Evolutionary conservation across 805 yeast genomes (phyloP).

Genomic region (Saccharomycopsis selenospora): DNA sequence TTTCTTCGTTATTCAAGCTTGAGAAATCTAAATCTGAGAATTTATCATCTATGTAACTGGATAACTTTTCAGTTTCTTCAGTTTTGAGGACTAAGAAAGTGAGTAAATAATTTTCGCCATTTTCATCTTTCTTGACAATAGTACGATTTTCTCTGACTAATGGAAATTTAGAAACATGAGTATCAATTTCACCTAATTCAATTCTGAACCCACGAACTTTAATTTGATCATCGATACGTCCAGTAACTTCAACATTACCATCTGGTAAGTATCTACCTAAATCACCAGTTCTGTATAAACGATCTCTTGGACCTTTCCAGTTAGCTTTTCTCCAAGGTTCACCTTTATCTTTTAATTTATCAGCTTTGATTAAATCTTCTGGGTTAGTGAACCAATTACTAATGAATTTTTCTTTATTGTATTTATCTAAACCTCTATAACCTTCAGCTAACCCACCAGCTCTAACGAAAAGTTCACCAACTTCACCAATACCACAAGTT

Average conservation of each 20-base stretch:
- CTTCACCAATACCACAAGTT: conserved; percentile 97
- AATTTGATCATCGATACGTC: conserved; percentile 98
- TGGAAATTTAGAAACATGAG: conserved; percentile 91
- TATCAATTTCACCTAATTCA: conserved; percentile 96
- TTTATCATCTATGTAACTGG: conserved; percentile 21
- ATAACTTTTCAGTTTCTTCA: conserved; percentile 36
- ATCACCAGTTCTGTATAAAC: conserved; percentile 96
- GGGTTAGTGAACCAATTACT: conserved; percentile 83
- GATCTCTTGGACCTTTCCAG: conserved; percentile 93
- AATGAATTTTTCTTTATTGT: conserved; percentile 81
- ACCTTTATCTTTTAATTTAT: conserved; percentile 37
- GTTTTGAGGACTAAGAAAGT: conserved; percentile 86
- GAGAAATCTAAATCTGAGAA: conserved; percentile 9
- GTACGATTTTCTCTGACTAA: conserved; percentile 89
- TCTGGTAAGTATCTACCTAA: conserved; percentile 94
- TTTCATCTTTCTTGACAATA: conserved; percentile 82
- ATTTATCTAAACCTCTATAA: conserved; percentile 83
- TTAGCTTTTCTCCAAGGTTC: conserved; percentile 31
- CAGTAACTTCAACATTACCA: conserved; percentile 97
- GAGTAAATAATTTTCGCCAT: conserved; percentile 85
- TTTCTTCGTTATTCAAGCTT: neutral
- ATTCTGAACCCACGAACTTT: conserved; percentile 98
- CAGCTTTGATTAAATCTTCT: conserved; percentile 53
- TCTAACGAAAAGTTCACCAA: conserved; percentile 96
- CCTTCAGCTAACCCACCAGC: conserved; percentile 98